These are phyloP conservation scores for Microbotryum intermedium DNA, from an alignment of 1,284 basidiomycete species.

Conservation along the genomic window DNA sequence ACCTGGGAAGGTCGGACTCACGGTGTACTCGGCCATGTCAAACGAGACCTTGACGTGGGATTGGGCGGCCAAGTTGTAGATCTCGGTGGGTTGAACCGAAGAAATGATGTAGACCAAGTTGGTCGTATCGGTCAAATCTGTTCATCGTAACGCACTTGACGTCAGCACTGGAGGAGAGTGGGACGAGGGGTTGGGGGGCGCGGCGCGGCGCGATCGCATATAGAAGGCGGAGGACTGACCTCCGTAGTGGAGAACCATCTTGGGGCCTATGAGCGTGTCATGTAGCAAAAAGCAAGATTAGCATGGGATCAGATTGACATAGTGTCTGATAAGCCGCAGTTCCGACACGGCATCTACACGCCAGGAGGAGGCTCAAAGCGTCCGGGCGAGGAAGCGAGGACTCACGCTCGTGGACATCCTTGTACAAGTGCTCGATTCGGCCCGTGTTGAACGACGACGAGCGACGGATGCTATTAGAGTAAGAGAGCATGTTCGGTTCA, in stretches of 20 bases:
- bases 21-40: conserved; percentile 91
- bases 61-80: conserved; percentile 93
- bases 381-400: neutral
- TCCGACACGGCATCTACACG: neutral
- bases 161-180: neutral
- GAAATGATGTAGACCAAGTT: conserved; percentile 89
- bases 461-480: conserved; percentile 67
- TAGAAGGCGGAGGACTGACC: conserved; percentile 35
- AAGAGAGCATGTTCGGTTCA: neutral
- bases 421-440: conserved; percentile 78
- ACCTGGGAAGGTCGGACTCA: conserved; percentile 14
- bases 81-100: conserved; percentile 75
- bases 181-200: neutral
- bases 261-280: conserved; percentile 38
- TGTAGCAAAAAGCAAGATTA: neutral
- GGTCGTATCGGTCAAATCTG: conserved; percentile 67
- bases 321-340: neutral
- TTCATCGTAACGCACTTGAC: no score
- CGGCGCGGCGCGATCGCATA: no score
- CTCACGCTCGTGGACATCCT: conserved; percentile 62
- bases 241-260: conserved; percentile 82
- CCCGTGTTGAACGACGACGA: conserved; percentile 91
- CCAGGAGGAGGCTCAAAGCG: neutral
- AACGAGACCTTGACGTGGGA: conserved; percentile 95
- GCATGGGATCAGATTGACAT: conserved; percentile 32